phyloP scores from a whole-genome alignment of 208 protist species.

The Leishmania gerbilli region DNA sequence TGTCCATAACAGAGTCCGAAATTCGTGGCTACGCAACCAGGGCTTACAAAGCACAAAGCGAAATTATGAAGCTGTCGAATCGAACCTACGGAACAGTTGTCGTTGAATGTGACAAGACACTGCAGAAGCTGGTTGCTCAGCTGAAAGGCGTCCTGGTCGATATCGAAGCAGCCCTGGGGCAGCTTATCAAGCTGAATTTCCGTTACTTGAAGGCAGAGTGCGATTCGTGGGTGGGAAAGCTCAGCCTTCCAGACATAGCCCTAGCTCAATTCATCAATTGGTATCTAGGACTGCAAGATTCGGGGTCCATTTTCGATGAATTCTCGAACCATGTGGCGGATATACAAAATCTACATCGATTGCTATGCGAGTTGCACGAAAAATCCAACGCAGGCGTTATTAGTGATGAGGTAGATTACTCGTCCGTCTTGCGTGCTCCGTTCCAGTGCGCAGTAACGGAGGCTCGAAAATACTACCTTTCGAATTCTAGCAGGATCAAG shows the following conservation, averaged over 20 bases:
- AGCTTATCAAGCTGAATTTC: constrained; percentile 37
- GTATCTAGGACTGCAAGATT: constrained; percentile 41
- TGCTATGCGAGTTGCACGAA: constrained; percentile 44
- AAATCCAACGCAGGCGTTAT: constrained; percentile 13
- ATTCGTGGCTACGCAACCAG: constrained; percentile 44
- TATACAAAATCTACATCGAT: constrained; percentile 49
- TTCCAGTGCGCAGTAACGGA: constrained; percentile 40
- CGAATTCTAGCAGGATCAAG: constrained; percentile 33
- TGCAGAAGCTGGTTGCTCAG: constrained; percentile 20
- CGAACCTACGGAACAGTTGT: constrained; percentile 44
- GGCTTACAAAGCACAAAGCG: constrained; percentile 39
- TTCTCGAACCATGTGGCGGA: constrained; percentile 43
- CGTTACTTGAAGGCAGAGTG: constrained; percentile 31
- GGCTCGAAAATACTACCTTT: constrained; percentile 42
- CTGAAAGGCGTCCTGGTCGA: constrained; percentile 46
- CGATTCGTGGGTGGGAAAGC: constrained; percentile 32
- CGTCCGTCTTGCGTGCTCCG: constrained; percentile 30
- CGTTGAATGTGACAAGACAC: constrained; percentile 38
- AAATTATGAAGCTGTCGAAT: constrained; percentile 49
- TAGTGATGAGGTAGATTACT: constrained; percentile 20
- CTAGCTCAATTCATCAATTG: constrained; percentile 52
- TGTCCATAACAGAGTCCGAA: constrained; percentile 41
- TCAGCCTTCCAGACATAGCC: constrained; percentile 36
- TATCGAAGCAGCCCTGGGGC: constrained; percentile 39
- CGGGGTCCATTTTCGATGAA: constrained; percentile 33